A percentile compares a stretch with the other conserved stretches of the same genome.
Conservation (phyloP, 2,329 filamentous ascomycete genomes). For the Calonectria montana region DNA sequence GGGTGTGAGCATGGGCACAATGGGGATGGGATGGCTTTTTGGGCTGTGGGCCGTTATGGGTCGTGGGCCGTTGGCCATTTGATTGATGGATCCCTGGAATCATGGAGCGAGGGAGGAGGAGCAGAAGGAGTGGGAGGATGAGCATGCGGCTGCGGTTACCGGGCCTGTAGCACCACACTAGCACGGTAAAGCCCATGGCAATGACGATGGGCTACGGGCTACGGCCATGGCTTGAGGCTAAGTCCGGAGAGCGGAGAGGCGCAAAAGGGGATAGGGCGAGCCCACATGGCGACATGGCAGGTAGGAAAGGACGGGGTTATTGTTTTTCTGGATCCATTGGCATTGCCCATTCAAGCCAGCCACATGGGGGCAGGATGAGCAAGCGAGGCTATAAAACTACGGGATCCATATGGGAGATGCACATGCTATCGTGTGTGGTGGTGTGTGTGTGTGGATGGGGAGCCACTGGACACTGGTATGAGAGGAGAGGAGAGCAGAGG, state of each 20-base stretch:
- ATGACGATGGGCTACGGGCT: neutral
- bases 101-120: slow-evolving; percentile 8
- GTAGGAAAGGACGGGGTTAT: neutral
- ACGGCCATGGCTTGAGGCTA: slow-evolving; percentile 11
- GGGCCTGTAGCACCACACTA: neutral
- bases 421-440: neutral
- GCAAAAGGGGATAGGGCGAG: slow-evolving; percentile 6
- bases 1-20: slow-evolving; percentile 4
- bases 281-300: slow-evolving; percentile 13
- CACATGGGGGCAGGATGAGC: neutral
- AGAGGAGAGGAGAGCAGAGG: no score
- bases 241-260: slow-evolving; percentile 11
- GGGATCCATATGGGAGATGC: neutral
- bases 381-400: neutral
- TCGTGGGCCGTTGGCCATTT: slow-evolving; percentile 13
- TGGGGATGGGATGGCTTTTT: slow-evolving; percentile 12
- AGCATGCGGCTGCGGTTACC: slow-evolving; percentile 2
- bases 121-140: neutral
- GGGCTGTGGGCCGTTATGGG: slow-evolving; percentile 11
- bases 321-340: slow-evolving; percentile 6
- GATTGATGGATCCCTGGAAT: slow-evolving; percentile 6
- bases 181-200: neutral
- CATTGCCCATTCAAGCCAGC: slow-evolving; percentile 1
- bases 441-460: no score
- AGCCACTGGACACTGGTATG: no score